These are phyloP conservation scores for Theileria orientalis DNA, from an alignment of 169 alveolate species.

Conservation along the genomic window DNA sequence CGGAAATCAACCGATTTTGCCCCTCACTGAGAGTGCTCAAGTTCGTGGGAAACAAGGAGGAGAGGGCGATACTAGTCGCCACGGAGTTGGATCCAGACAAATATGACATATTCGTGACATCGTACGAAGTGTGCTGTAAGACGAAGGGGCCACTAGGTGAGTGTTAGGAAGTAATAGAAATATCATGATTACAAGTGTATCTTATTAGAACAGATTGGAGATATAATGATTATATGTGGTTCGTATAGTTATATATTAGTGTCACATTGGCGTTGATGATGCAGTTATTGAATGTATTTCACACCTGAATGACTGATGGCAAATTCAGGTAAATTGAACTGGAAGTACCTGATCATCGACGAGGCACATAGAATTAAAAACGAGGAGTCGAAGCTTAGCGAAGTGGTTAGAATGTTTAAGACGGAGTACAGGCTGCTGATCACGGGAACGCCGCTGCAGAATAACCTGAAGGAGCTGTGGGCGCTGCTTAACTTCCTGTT, in stretches of 20 bases:
- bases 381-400: slow-evolving; percentile 92
- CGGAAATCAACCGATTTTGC: slow-evolving; percentile 93
- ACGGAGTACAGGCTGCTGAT: slow-evolving; percentile 93
- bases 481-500: slow-evolving; percentile 95
- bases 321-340: slow-evolving; percentile 74
- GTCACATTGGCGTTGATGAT: no score
- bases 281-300: no score
- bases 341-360: slow-evolving; percentile 96
- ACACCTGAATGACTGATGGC: no score
- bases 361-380: slow-evolving; percentile 99
- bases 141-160: slow-evolving; percentile 87
- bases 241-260: no score
- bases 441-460: slow-evolving; percentile 99
- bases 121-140: slow-evolving; percentile 90
- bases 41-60: slow-evolving; percentile 93
- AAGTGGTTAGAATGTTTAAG: slow-evolving; percentile 81
- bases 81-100: slow-evolving; percentile 69
- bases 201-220: not conserved
- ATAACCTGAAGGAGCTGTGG: slow-evolving; percentile 98
- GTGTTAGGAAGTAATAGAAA: no score
- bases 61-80: slow-evolving; percentile 77
- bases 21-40: slow-evolving; percentile 92
- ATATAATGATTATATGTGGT: no score
- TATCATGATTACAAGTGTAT: not conserved
- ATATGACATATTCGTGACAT: slow-evolving; percentile 92